Evolutionary conservation across 805 yeast genomes (phyloP).

Genomic region (Helenozyma baotianmanensis): DNA sequence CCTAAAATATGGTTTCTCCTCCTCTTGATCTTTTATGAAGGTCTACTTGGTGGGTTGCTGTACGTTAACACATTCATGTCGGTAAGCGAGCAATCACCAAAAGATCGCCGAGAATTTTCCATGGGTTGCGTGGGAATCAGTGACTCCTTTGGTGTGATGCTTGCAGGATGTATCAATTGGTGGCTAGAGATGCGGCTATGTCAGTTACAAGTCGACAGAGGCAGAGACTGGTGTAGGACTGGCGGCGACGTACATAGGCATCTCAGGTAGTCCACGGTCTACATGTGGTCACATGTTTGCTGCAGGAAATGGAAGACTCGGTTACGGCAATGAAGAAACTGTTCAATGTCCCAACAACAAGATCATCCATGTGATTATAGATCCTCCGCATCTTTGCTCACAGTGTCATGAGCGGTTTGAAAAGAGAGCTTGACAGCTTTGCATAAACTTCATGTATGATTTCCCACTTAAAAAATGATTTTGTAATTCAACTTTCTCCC

Average conservation of each 20-base stretch:
- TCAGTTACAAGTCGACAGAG: conserved; percentile 60
- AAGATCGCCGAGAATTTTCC: conserved; percentile 49
- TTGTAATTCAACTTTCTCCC: no score
- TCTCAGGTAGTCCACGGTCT: no score
- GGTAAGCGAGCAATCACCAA: conserved; percentile 55
- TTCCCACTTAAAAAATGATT: no score
- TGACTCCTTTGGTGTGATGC: conserved; percentile 77
- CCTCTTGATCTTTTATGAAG: conserved; percentile 73
- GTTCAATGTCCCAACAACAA: no score
- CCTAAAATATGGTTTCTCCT: conserved; percentile 60
- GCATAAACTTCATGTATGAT: no score
- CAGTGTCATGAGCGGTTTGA: no score
- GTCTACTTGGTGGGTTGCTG: conserved; percentile 84
- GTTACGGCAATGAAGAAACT: no score
- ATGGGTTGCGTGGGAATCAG: conserved; percentile 82
- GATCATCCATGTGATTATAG: no score
- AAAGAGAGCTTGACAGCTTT: no score
- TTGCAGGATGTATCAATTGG: conserved; percentile 75
- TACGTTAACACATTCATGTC: conserved; percentile 84
- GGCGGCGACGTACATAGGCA: conserved; percentile 1
- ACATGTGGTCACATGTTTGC: no score
- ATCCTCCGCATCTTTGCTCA: no score
- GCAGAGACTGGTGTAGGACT: conserved; percentile 72
- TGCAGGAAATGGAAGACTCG: no score
- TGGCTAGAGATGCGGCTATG: conserved; percentile 74